A percentile compares a stretch with the other conserved stretches of the same genome.
Conservation (phyloP, 495 filamentous ascomycete genomes). For the Durotheca rogersii region DNA sequence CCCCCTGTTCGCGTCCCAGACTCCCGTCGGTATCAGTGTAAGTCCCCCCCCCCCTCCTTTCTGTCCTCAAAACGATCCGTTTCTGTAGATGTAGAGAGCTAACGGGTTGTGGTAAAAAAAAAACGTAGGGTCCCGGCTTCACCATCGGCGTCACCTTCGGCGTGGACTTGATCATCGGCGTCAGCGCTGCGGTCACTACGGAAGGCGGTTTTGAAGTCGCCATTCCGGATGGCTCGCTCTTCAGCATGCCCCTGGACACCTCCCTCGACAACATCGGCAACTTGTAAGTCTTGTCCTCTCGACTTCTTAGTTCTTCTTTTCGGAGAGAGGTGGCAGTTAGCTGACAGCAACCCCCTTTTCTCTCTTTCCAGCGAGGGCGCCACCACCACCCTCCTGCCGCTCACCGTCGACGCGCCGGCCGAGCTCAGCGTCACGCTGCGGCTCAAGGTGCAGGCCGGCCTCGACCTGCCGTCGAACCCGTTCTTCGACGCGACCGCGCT, state of each 20-base stretch:
- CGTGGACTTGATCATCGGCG: conserved; percentile 32
- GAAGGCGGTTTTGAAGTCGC: conserved; percentile 36
- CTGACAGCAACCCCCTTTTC: too few species aligned
- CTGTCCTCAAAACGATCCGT: background rate
- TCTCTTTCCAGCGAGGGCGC: conserved; percentile 24
- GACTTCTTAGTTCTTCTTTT: background rate
- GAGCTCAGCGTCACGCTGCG: conserved; percentile 35
- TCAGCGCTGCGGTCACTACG: conserved; percentile 23
- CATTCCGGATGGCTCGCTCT: conserved; percentile 36
- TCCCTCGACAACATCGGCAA: conserved; percentile 18
- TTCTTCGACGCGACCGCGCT: conserved; percentile 32
- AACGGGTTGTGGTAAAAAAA: background rate
- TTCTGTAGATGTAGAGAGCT: background rate
- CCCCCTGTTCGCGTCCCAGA: conserved; percentile 21
- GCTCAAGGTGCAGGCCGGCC: conserved; percentile 27
- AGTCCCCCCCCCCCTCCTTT: background rate
- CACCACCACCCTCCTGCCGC: conserved; percentile 32
- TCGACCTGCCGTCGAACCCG: conserved; percentile 16
- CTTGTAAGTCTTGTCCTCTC: conserved; percentile 25
- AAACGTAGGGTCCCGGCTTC: conserved; percentile 29
- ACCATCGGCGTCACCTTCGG: conserved; percentile 33
- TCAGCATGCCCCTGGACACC: conserved; percentile 28
- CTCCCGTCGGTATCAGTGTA: conserved; percentile 30
- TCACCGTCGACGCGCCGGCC: conserved; percentile 24
- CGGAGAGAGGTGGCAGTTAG: too few species aligned